phyloP scores from a whole-genome alignment of 176 grass and related monocot species.

The Zea mays region DNA sequence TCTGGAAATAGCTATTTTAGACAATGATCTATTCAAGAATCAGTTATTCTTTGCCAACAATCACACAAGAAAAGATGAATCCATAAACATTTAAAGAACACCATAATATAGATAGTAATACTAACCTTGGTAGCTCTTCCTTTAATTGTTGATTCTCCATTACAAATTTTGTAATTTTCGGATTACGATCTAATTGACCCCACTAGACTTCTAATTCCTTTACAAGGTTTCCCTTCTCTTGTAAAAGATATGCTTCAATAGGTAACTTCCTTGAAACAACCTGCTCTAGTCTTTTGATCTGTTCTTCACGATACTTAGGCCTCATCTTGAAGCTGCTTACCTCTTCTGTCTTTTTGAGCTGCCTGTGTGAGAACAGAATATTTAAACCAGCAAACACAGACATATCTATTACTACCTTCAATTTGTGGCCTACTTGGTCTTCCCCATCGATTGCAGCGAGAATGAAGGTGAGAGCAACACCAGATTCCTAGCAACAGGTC shows the following conservation, averaged over 20 bases:
- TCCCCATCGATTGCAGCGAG: too few species aligned
- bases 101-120: constrained; percentile 8
- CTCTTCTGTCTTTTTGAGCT: constrained; percentile 76
- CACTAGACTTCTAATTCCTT: background rate
- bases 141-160: constrained; percentile 94
- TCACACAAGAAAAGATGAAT: constrained; percentile 7
- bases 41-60: background rate
- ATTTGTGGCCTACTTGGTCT: background rate
- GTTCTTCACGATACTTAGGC: constrained; percentile 87
- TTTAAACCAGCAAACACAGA: constrained; percentile 28
- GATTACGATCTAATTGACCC: constrained; percentile 75
- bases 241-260: too few species aligned
- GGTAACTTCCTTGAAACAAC: too few species aligned
- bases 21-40: constrained; percentile 6
- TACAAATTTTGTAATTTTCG: constrained; percentile 92
- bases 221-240: too few species aligned
- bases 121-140: constrained; percentile 89
- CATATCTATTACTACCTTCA: constrained; percentile 47
- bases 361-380: constrained; percentile 50
- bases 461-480: too few species aligned
- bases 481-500: too few species aligned
- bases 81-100: background rate
- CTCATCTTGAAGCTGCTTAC: constrained; percentile 91
- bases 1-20: background rate
- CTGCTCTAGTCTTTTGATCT: too few species aligned